A percentile compares a stretch with the other conserved stretches of the same genome.
These are phyloP conservation scores for Zymoseptoria pseudotritici DNA, from an alignment of 2,329 filamentous ascomycete species.

Conservation along the genomic window DNA sequence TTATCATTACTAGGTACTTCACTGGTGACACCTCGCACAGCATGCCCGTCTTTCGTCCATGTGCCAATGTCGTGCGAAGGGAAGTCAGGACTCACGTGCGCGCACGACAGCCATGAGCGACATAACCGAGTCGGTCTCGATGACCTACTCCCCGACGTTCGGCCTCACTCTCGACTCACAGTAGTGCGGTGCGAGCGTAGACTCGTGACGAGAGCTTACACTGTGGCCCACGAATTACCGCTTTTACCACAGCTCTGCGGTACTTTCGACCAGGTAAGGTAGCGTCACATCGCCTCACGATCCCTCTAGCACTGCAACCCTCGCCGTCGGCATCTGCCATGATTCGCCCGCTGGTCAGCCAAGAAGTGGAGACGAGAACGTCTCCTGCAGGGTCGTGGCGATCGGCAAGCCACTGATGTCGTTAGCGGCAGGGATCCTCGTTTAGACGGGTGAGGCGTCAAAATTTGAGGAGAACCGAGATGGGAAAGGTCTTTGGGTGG, in stretches of 20 bases:
- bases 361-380: not conserved
- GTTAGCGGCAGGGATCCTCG: not conserved
- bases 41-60: not conserved
- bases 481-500: not conserved
- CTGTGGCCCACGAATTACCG: too few relatives aligned
- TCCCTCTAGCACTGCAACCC: not conserved
- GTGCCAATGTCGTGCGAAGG: not conserved
- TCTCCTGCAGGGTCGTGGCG: not conserved
- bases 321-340: not conserved
- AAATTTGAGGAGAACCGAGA: not conserved
- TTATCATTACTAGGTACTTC: too few relatives aligned
- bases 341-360: not conserved
- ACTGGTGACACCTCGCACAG: too few relatives aligned
- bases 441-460: not conserved
- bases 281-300: not conserved
- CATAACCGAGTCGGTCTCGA: not conserved
- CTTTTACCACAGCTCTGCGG: not conserved
- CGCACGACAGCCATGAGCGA: not conserved
- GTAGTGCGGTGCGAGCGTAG: not conserved
- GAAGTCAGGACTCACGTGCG: not conserved
- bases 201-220: not conserved
- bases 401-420: not conserved
- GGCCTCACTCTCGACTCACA: too few relatives aligned
- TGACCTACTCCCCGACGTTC: not conserved
- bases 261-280: not conserved